Evolutionary conservation across 345 rosid species (phyloP).

Genomic region (Melaleuca alternifolia): DNA sequence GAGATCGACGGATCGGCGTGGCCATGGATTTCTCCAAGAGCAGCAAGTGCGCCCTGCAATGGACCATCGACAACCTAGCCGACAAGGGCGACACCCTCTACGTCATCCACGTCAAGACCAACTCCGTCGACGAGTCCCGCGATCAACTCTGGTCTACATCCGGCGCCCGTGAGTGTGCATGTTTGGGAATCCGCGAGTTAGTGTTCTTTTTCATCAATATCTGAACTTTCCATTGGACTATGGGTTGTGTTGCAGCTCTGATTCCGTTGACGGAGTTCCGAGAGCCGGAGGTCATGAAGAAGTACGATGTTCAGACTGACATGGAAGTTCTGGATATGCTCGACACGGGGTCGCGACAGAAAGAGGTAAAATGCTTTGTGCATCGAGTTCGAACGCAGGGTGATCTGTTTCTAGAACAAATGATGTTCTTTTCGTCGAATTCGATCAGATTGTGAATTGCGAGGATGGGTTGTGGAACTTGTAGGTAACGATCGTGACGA

Average conservation of each 20-base stretch:
- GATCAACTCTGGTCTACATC: slow-evolving; percentile 44
- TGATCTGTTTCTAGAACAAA: not conserved
- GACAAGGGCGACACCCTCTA: slow-evolving; percentile 65
- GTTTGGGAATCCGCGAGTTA: not conserved
- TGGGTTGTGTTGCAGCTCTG: slow-evolving; percentile 39
- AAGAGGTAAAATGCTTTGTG: slow-evolving; percentile 35
- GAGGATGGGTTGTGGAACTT: not conserved
- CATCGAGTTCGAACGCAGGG: not conserved
- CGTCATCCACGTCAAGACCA: slow-evolving; percentile 54
- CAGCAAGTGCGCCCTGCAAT: slow-evolving; percentile 83
- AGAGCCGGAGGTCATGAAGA: slow-evolving; percentile 57
- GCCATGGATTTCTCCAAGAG: slow-evolving; percentile 91
- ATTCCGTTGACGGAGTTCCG: slow-evolving; percentile 82
- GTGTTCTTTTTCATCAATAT: not conserved
- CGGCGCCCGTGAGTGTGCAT: slow-evolving; percentile 61
- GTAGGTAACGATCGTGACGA: slow-evolving; percentile 43
- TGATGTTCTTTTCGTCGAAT: not conserved
- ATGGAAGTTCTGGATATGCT: slow-evolving; percentile 63
- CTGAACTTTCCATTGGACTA: not conserved
- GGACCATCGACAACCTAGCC: slow-evolving; percentile 79
- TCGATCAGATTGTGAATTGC: too few species aligned
- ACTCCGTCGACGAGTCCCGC: slow-evolving; percentile 33
- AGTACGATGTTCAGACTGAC: slow-evolving; percentile 51
- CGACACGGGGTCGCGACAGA: slow-evolving; percentile 79
- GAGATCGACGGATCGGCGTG: slow-evolving; percentile 62